These are phyloP conservation scores for Sphagnum magellanicum DNA, from an alignment of 228 moss, liverwort and hornwort species.

Conservation along the genomic window DNA sequence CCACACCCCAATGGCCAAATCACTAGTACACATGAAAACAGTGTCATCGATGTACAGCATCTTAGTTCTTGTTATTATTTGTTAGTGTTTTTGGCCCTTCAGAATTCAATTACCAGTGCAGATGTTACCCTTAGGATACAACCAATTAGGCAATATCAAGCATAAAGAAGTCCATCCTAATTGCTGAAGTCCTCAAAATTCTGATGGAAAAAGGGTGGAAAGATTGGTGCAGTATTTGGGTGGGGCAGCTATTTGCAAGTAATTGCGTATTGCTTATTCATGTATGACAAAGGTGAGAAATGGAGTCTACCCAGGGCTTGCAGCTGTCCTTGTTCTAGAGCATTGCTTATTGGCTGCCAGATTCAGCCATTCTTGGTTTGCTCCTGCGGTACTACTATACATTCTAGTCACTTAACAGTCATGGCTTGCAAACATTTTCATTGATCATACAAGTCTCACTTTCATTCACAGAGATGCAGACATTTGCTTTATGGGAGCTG, in stretches of 20 bases:
- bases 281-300: conserved; percentile 44
- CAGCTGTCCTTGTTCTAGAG: conserved; percentile 39
- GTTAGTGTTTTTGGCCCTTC: too few relatives aligned
- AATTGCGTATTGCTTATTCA: conserved; percentile 41
- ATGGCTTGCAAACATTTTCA: neutral
- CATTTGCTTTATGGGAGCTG: neutral
- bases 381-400: conserved; percentile 20
- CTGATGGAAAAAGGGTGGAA: too few relatives aligned
- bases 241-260: conserved; percentile 45
- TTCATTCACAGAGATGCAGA: neutral
- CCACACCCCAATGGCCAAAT: too few relatives aligned
- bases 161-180: too few relatives aligned
- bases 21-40: too few relatives aligned
- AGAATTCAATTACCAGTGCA: too few relatives aligned
- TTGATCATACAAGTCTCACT: neutral
- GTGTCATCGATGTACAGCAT: too few relatives aligned
- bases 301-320: conserved; percentile 45
- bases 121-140: too few relatives aligned
- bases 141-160: too few relatives aligned
- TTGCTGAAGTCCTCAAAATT: too few relatives aligned
- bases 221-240: conserved; percentile 32
- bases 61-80: too few relatives aligned
- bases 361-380: conserved; percentile 44
- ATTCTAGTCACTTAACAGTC: neutral
- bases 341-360: conserved; percentile 38